Conservation (phyloP, 768 basidiomycete species). For the Tricholoma matsutake region DNA sequence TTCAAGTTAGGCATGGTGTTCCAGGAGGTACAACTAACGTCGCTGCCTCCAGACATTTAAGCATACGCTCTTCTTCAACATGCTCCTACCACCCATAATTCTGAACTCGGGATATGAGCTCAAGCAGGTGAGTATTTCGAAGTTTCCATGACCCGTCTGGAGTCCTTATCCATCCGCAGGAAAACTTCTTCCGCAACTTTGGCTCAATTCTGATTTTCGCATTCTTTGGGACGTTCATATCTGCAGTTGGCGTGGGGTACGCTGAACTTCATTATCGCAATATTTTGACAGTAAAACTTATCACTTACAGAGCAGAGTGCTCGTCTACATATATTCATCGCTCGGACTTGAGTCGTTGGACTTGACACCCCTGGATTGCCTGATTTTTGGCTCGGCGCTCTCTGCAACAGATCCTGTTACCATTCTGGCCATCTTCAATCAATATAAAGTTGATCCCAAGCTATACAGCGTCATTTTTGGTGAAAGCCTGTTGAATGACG, state of each 20-base stretch:
- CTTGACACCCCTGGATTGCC: conserved; percentile 85
- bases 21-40: not conserved
- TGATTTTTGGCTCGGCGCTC: conserved; percentile 94
- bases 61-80: conserved; percentile 96
- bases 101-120: conserved; percentile 97
- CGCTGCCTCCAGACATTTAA: conserved; percentile 74
- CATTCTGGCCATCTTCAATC: conserved; percentile 96
- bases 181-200: conserved; percentile 98
- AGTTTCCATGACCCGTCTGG: not conserved
- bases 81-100: conserved; percentile 97
- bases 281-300: conserved; percentile 29
- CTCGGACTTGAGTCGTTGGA: conserved; percentile 88
- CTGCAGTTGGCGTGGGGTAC: conserved; percentile 93
- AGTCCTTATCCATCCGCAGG: conserved; percentile 43
- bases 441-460: conserved; percentile 98
- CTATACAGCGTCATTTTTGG: conserved; percentile 97
- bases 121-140: conserved; percentile 65
- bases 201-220: conserved; percentile 94
- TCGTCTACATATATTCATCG: conserved; percentile 93
- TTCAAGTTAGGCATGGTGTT: not conserved
- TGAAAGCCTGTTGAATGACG: conserved; percentile 95
- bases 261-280: conserved; percentile 28
- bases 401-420: conserved; percentile 98
- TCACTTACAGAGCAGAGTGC: conserved; percentile 63
- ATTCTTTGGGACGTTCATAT: conserved; percentile 94